Base-by-base conservation (phyloP, 345 rosid species). In the Euphorbia pulcherrima region DNA sequence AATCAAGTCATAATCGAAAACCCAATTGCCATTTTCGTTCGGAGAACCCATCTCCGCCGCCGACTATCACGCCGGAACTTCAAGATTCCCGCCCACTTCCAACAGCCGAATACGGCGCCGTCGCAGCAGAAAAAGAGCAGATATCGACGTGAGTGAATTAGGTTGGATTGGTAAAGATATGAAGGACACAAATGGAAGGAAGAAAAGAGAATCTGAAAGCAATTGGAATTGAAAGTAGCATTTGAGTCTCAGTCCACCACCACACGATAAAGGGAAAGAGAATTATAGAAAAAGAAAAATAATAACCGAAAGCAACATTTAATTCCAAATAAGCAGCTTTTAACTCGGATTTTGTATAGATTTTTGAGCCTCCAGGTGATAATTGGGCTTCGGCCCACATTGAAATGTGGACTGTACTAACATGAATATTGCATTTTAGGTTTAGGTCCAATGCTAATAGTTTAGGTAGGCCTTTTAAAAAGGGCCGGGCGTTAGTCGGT, bases 1-100 rank as follows among this genome's bases (percentile, higher is more conserved):
- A 21, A 80, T 69, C 71, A 84, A 66, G n/a, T 68, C 68, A 48
- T 72, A 74, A 37, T 82, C 88, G 50, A 78, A 80, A 17, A 74
- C 63, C 88, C 86, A 84, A 63, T 69, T 80, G 65, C 74, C 64
- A 67, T 65, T 75, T 14, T 78, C 79, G 27, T 53, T 63, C 2
- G 74, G 72, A 16, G 79, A 78, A 1, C 70, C 69, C 83, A 80
- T 63, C 28, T 41, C 71, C 46, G 52, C 71, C 46, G 52, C 68
- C 44, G 1, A 62, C 64, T 55, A 67, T 10, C 4, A 46, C 37
- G 66, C 60, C 24, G 48, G 67, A 41, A 72, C 47, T 18, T 60
- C 65, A 23, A 64, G 65, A 52, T 62, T 64, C 54, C 75, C 37
- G 51, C 24, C 35, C 27, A 7, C 26, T 16, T 18, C 29, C 23